Evolutionary conservation across 768 basidiomycete genomes (phyloP), one percentile per base, ranked within the genome.

Genomic region (Tylopilus plumbeoviolaceoides): DNA sequence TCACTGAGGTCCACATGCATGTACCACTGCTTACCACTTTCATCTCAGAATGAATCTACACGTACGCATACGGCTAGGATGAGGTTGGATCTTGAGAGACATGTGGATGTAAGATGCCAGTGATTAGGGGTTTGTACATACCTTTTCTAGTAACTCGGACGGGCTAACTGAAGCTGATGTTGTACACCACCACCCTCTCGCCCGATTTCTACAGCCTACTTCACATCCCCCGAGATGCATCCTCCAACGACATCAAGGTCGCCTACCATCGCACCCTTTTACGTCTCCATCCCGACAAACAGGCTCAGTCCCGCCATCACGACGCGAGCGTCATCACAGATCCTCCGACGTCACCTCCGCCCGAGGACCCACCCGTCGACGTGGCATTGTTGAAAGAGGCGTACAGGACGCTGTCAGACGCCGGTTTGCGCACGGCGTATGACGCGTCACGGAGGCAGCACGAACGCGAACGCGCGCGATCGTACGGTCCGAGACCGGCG

Each of bases 221-320:
- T 53, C 69, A 73, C 9, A 57, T 89, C 43, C 55, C 77, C 3
- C 74, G 64, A 28, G 66, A 79, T 63, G 82, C 84, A 17, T 72
- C 80, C 2, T 42, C 64, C 6, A 60, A 68, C 21, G 79, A 88
- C 47, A 77, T 91, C 65, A 92, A 89, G 69, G 59, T 70, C 11
- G 89, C 82, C 9, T 90, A 90, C 65, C 89, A 83, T 60, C 79
- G 77, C 28, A 77, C 78, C 9, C 79, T 92, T 30, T 72, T 90
- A 7, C 73, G 67, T 41, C 72, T 72, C 42, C 89, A 92, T 53
- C 89, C 90, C 0, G 83, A 84, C 72, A 84, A 82, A 60, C 71
- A 60, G 10, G 28, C 53, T 1, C 35, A 36, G 35, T 36, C 35
- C 35, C 35, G 39, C 15, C 41, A 41, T 21, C 73, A 76, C 17